Base-by-base conservation (phyloP, 176 grass and related monocot species). In the Phoenix dactylifera region DNA sequence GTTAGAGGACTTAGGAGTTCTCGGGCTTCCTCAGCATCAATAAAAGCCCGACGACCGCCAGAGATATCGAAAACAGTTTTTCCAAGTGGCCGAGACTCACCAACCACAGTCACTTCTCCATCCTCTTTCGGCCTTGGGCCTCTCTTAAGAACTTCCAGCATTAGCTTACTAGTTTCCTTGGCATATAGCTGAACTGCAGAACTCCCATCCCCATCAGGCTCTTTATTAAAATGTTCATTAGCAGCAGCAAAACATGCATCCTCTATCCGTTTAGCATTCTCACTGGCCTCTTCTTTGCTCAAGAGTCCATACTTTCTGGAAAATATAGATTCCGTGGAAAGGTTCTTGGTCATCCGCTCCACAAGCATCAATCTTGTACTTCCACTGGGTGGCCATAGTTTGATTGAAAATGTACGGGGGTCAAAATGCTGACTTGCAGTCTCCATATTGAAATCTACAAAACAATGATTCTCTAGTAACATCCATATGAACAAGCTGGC, bases 1-100 rank as follows among this genome's bases (percentile, higher is more conserved):
- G 18, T 54, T 54, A 54, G 52, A 54, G 52, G 52, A 54, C 17
- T 19, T n/a, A 54, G 18, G 17, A 54, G 18, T 54, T 54, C 52
- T 17, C 0, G 74, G 44, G 82, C 86, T 74, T 89, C 86, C 0
- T 95, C 86, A 3, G 69, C 86, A 72, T 89, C 85, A 54, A 54
- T 54, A 19, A 54, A 54, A 54, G 52, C 16, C 17, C 52, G 52
- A 54, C 52, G 52, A 19, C 18, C 52, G 19, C 52, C 52, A 54
- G 52, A 54, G 17, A 54, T 54, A 54, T 54, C 52, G 6, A 54
- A 54, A n/a, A 83, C 51, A n/a, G 52, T 54, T 54, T 54, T n/a
- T 3, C 52, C 52, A n/a, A 6, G 16, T 54, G 52, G 6, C 7
- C 14, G 16, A 19, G 52, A 54, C 52, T 19, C 15, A n/a, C 18